Percentiles rank a stretch among this genome's conserved stretches.
Conservation (phyloP, 768 basidiomycete genomes). For the Lactarius indigo region DNA sequence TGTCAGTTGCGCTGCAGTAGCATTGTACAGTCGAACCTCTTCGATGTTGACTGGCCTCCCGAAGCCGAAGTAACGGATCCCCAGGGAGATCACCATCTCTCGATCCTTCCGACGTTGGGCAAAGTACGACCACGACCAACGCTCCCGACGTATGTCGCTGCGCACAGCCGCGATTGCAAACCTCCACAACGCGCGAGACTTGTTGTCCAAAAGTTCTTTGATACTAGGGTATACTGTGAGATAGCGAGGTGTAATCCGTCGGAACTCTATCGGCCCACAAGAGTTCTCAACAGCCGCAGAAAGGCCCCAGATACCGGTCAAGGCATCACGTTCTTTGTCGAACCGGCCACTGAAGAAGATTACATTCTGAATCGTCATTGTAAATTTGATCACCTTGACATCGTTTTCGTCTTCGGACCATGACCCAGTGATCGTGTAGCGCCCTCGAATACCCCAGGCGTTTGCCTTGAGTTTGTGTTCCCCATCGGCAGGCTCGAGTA, state of each 20-base stretch:
- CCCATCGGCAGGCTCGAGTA: conserved; percentile 8
- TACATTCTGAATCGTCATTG: conserved; percentile 11
- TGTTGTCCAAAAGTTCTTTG: conserved; percentile 25
- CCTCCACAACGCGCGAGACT: conserved; percentile 32
- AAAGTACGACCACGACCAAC: conserved; percentile 34
- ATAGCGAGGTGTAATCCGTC: conserved; percentile 26
- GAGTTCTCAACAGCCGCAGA: background rate
- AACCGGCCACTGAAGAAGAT: conserved; percentile 12
- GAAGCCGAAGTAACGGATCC: conserved; percentile 20
- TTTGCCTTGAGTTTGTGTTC: conserved; percentile 11
- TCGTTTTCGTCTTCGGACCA: conserved; percentile 22
- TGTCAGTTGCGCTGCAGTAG: conserved; percentile 23
- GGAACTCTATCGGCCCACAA: conserved; percentile 27
- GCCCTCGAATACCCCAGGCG: conserved; percentile 15
- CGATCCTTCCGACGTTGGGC: conserved; percentile 31
- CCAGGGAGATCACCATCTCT: conserved; percentile 29
- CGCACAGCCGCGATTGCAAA: conserved; percentile 31
- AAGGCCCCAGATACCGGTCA: conserved; percentile 8
- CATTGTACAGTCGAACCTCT: conserved; percentile 25
- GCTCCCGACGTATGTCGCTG: conserved; percentile 26
- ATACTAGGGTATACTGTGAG: conserved; percentile 30
- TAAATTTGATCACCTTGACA: conserved; percentile 16
- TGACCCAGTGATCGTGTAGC: conserved; percentile 22
- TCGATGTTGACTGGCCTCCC: conserved; percentile 22
- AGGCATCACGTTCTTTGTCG: conserved; percentile 6